phyloP scores from a whole-genome alignment of 208 protist species.

The Acanthamoeba triangularis region DNA sequence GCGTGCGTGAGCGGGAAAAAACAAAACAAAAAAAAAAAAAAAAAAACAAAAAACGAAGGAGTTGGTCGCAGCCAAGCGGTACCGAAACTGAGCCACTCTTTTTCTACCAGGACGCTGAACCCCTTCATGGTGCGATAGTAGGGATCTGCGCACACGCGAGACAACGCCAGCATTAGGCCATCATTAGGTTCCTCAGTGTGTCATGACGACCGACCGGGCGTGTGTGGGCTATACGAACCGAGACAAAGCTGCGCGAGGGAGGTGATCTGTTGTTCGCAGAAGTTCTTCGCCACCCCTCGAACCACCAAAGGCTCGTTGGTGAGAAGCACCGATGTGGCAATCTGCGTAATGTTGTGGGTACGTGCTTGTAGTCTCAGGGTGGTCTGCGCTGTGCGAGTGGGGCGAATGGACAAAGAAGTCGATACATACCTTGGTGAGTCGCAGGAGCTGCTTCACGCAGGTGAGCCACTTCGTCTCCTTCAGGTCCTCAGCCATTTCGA shows the following conservation, averaged over 20 bases:
- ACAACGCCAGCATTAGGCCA: neutral
- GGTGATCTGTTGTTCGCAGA: conserved; percentile 41
- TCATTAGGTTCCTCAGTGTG: neutral
- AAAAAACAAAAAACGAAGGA: neutral
- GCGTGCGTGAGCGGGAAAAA: neutral
- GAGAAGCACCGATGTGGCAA: conserved; percentile 24
- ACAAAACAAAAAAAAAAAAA: neutral
- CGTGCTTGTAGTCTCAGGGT: neutral
- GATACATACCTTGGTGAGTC: conserved; percentile 9
- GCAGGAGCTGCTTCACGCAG: conserved; percentile 36
- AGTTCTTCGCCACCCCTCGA: neutral
- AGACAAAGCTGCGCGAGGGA: conserved; percentile 58
- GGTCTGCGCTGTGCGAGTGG: neutral
- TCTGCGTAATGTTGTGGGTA: neutral
- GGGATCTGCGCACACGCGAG: conserved; percentile 87
- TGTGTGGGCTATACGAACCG: neutral
- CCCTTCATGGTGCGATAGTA: conserved; percentile 95
- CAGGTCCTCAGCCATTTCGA: conserved; percentile 40
- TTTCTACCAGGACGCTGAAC: conserved; percentile 95
- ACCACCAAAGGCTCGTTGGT: neutral
- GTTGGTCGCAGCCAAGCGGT: neutral
- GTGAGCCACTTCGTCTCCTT: conserved; percentile 13
- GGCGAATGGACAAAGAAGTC: neutral
- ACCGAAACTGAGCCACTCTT: conserved; percentile 94
- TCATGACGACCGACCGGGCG: neutral